A percentile compares a stretch with the other conserved stretches of the same genome.
Conservation (phyloP, 495 filamentous ascomycete species). For the Articulospora tetracladia region DNA sequence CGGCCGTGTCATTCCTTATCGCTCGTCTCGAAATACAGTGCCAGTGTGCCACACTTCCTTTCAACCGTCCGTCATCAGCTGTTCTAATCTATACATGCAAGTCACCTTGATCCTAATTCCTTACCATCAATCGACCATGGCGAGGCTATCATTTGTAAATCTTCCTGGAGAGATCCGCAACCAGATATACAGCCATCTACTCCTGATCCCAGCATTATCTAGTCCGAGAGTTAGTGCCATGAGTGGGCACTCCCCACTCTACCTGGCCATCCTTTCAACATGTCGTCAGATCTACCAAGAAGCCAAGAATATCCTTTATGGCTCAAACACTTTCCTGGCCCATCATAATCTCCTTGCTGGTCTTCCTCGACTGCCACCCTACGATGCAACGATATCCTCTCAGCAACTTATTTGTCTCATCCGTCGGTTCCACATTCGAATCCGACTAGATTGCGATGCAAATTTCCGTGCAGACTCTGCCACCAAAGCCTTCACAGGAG, state of each 20-base stretch:
- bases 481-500: conserved; percentile 34
- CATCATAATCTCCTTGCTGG: conserved; percentile 42
- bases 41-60: conserved; percentile 3
- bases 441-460: conserved; percentile 47
- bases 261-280: conserved; percentile 38
- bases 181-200: conserved; percentile 42
- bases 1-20: not conserved
- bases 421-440: conserved; percentile 34
- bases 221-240: conserved; percentile 3
- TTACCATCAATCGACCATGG: no score
- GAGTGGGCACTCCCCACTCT: conserved; percentile 22
- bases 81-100: no score
- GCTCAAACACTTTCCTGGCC: conserved; percentile 46
- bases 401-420: conserved; percentile 32
- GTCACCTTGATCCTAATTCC: no score
- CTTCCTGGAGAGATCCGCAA: conserved; percentile 48
- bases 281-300: conserved; percentile 38
- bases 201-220: conserved; percentile 29
- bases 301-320: conserved; percentile 43
- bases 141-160: conserved; percentile 28
- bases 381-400: conserved; percentile 29
- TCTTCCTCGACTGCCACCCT: conserved; percentile 36
- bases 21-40: not conserved
- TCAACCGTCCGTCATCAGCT: not conserved
- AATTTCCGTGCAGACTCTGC: conserved; percentile 27